phyloP scores from a whole-genome alignment of 768 basidiomycete species.

The Phylloporus sp. region DNA sequence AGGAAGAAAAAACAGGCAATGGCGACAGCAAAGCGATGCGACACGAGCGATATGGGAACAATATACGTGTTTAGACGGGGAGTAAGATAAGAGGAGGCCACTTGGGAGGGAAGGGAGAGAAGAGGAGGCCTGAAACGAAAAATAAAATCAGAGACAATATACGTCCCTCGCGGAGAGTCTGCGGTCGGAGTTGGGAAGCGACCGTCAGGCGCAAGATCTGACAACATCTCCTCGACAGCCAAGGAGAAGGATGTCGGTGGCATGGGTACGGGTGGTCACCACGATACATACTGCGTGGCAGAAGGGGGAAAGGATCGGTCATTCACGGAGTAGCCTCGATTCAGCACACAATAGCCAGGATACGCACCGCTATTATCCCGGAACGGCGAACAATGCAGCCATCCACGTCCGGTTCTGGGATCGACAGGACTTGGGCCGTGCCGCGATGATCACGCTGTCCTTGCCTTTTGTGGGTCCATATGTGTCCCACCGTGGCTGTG shows the following conservation, averaged over 20 bases:
- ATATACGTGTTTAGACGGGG: constrained; percentile 28
- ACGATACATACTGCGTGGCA: constrained; percentile 1
- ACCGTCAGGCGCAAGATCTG: constrained; percentile 17
- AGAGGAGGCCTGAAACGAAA: constrained; percentile 24
- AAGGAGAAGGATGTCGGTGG: constrained; percentile 2
- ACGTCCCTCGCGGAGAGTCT: constrained; percentile 29
- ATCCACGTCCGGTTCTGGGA: constrained; percentile 8
- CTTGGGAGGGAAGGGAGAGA: constrained; percentile 5
- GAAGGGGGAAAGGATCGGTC: not conserved
- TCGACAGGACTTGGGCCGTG: constrained; percentile 12
- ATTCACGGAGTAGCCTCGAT: constrained; percentile 12
- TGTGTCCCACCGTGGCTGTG: constrained; percentile 41
- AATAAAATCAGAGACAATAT: constrained; percentile 26
- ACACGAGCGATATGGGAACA: constrained; percentile 25
- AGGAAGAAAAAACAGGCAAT: constrained; percentile 13
- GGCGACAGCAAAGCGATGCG: constrained; percentile 34
- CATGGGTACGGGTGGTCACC: not conserved
- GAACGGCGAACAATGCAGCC: constrained; percentile 28
- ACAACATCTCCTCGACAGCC: constrained; percentile 4
- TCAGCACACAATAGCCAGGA: constrained; percentile 23
- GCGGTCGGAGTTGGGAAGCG: constrained; percentile 30
- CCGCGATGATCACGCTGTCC: too few relatives aligned
- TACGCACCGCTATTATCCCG: constrained; percentile 18
- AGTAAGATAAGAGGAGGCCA: constrained; percentile 28
- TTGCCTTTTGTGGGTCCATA: constrained; percentile 38